Percentiles rank a stretch among this genome's conserved stretches.
phyloP scores from a whole-genome alignment of 768 basidiomycete species.

The Lactarius vividus region DNA sequence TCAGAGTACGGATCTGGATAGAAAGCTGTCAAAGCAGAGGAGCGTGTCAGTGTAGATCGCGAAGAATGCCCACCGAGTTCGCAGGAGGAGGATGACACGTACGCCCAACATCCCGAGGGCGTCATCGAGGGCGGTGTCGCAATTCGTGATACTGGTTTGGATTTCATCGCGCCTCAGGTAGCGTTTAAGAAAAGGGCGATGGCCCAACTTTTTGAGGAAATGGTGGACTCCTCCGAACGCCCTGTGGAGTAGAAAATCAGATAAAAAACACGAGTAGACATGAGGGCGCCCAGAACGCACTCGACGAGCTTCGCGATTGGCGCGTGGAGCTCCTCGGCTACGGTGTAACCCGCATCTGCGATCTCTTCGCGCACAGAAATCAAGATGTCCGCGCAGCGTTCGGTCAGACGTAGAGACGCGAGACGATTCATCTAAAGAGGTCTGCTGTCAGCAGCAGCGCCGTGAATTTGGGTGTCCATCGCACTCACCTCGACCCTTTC shows the following conservation, averaged over 20 bases:
- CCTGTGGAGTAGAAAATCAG: constrained; percentile 30
- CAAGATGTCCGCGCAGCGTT: constrained; percentile 68
- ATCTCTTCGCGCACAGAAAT: constrained; percentile 63
- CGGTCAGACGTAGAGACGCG: constrained; percentile 65
- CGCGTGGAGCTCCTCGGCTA: constrained; percentile 46
- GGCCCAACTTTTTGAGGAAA: constrained; percentile 57
- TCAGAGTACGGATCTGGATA: constrained; percentile 53
- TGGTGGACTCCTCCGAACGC: constrained; percentile 44
- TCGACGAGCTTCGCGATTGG: constrained; percentile 53
- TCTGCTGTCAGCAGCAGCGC: background rate
- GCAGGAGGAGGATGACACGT: constrained; percentile 24
- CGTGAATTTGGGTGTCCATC: background rate
- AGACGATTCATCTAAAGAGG: constrained; percentile 58
- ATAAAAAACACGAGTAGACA: constrained; percentile 5
- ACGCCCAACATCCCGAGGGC: constrained; percentile 57
- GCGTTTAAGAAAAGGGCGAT: constrained; percentile 72
- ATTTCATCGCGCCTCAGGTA: constrained; percentile 77
- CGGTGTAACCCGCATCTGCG: constrained; percentile 50
- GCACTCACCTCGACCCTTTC: constrained; percentile 53
- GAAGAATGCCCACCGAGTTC: background rate
- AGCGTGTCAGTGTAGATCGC: background rate
- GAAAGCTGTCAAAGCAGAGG: constrained; percentile 37
- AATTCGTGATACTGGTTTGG: constrained; percentile 47
- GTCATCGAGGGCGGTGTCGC: constrained; percentile 52
- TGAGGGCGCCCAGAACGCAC: constrained; percentile 37